phyloP scores from a whole-genome alignment of 768 basidiomycete genomes.

The Lactifluus echinatus region DNA sequence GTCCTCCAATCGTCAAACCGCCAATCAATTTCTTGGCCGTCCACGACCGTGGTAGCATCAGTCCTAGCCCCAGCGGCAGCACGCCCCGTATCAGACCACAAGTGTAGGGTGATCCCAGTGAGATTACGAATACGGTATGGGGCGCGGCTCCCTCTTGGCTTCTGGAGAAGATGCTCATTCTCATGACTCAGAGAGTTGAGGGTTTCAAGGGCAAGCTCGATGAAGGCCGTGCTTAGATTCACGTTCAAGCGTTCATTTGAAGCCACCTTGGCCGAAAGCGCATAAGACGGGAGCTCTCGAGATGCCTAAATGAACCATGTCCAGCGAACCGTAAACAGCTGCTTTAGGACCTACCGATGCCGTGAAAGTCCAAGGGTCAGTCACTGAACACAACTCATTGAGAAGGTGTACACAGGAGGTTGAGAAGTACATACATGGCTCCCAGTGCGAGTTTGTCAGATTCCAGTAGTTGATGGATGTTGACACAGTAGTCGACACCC shows the following conservation, averaged over 20 bases:
- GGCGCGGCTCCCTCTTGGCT: conserved; percentile 79
- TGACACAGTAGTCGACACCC: conserved; percentile 73
- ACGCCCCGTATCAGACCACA: conserved; percentile 79
- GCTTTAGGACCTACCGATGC: conserved; percentile 40
- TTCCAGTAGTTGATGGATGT: conserved; percentile 94
- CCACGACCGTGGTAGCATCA: conserved; percentile 50
- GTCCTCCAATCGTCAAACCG: conserved; percentile 95
- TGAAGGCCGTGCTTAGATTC: conserved; percentile 85
- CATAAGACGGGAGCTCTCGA: conserved; percentile 42
- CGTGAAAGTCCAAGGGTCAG: conserved; percentile 93
- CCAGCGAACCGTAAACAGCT: background rate
- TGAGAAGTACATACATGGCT: conserved; percentile 53
- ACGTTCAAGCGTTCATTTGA: conserved; percentile 82
- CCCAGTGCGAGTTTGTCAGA: conserved; percentile 95
- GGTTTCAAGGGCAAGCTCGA: conserved; percentile 72
- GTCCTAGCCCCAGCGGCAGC: conserved; percentile 38
- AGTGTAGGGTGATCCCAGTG: conserved; percentile 74
- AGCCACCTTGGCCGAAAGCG: conserved; percentile 50
- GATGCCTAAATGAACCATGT: conserved; percentile 36
- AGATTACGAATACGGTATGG: conserved; percentile 90
- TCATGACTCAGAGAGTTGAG: conserved; percentile 69
- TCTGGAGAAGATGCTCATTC: conserved; percentile 60
- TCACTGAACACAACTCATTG: conserved; percentile 41
- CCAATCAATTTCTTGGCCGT: conserved; percentile 84
- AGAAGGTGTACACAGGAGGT: background rate